These are phyloP conservation scores for Halteria grandinella DNA, from an alignment of 73 alveolate species.

Conservation along the genomic window DNA sequence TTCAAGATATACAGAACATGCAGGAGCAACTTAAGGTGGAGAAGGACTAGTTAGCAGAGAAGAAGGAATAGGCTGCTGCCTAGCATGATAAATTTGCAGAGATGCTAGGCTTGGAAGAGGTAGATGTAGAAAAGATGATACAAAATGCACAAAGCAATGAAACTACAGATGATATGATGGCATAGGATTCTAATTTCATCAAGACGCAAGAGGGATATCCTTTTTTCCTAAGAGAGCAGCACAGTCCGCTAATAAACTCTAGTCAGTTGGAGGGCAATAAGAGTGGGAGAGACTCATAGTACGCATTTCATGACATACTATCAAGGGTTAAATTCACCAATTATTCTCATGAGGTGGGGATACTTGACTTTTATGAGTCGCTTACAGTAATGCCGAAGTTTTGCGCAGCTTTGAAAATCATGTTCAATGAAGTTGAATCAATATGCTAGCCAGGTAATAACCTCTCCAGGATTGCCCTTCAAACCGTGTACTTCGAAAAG, in stretches of 20 bases:
- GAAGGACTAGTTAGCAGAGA: not conserved
- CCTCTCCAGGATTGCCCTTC: slow-evolving; percentile 16
- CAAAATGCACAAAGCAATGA: too few species aligned
- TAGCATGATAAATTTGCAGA: slow-evolving; percentile 49
- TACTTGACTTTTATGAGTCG: slow-evolving; percentile 68
- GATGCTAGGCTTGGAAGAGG: slow-evolving; percentile 29
- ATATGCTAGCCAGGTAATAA: slow-evolving; percentile 55
- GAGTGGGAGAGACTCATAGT: too few species aligned
- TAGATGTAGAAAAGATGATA: too few species aligned
- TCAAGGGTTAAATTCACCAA: slow-evolving; percentile 31
- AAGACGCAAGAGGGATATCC: slow-evolving; percentile 53
- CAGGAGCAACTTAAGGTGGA: slow-evolving; percentile 14
- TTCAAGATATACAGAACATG: slow-evolving; percentile 26
- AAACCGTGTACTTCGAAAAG: slow-evolving; percentile 33
- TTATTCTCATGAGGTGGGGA: slow-evolving; percentile 49
- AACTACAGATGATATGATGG: slow-evolving; percentile 36
- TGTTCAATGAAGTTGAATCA: slow-evolving; percentile 33
- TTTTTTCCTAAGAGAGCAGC: slow-evolving; percentile 16
- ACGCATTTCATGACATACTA: slow-evolving; percentile 25
- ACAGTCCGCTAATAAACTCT: too few species aligned
- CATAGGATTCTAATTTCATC: slow-evolving; percentile 43
- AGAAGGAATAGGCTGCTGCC: too few species aligned
- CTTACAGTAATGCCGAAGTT: slow-evolving; percentile 43
- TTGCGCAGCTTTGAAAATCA: not conserved
- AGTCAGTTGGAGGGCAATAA: too few species aligned